A percentile compares a stretch with the other conserved stretches of the same genome.
phyloP scores from a whole-genome alignment of 768 basidiomycete genomes.

The Leucocoprinus sp. region DNA sequence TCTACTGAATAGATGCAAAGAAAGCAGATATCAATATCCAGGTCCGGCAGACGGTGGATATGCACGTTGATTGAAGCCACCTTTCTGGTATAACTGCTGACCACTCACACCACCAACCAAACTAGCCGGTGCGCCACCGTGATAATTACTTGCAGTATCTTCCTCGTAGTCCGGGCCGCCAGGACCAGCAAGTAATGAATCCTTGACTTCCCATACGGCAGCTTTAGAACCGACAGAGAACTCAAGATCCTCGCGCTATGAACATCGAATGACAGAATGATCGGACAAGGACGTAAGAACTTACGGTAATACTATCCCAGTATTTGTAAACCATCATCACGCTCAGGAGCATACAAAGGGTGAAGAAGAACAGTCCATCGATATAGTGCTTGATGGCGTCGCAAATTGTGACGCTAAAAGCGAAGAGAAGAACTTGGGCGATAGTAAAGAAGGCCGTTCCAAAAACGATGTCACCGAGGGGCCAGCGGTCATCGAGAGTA shows the following conservation, averaged over 20 bases:
- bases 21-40: slow-evolving; percentile 1
- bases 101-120: slow-evolving; percentile 76
- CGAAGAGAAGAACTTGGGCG: slow-evolving; percentile 87
- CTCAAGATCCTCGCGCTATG: slow-evolving; percentile 87
- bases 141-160: slow-evolving; percentile 47
- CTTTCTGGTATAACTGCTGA: slow-evolving; percentile 45
- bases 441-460: slow-evolving; percentile 86
- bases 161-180: slow-evolving; percentile 45
- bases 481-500: slow-evolving; percentile 97
- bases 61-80: slow-evolving; percentile 2
- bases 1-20: not conserved
- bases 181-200: slow-evolving; percentile 63
- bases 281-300: slow-evolving; percentile 17
- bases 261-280: slow-evolving; percentile 2
- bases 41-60: slow-evolving; percentile 9
- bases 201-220: slow-evolving; percentile 97
- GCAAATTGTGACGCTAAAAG: slow-evolving; percentile 90
- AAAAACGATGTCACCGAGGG: slow-evolving; percentile 90
- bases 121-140: slow-evolving; percentile 43
- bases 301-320: slow-evolving; percentile 95
- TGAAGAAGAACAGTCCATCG: slow-evolving; percentile 97
- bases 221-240: slow-evolving; percentile 98
- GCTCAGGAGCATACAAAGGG: slow-evolving; percentile 85
- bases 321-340: slow-evolving; percentile 99
- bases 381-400: slow-evolving; percentile 97